phyloP scores from a whole-genome alignment of 148 eudicot species.

The Polygonum maritimum region DNA sequence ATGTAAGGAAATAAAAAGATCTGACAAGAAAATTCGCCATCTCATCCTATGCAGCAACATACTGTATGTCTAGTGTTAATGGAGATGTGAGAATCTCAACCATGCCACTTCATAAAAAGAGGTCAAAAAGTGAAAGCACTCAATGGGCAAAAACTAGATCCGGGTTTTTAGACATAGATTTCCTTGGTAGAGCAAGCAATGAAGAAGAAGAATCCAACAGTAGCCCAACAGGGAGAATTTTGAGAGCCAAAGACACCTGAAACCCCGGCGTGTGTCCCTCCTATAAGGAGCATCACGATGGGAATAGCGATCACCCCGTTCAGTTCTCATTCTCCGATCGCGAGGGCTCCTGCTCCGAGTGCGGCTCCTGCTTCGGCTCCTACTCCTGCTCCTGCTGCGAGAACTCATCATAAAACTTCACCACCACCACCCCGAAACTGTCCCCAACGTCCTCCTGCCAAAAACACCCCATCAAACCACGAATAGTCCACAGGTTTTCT shows the following conservation, averaged over 20 bases:
- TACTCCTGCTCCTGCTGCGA: conserved; percentile 45
- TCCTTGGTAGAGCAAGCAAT: neutral
- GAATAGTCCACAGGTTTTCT: conserved; percentile 13
- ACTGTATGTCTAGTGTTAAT: neutral
- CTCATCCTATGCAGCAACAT: neutral
- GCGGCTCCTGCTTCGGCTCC: conserved; percentile 43
- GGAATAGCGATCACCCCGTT: conserved; percentile 37
- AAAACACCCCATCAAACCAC: conserved; percentile 38
- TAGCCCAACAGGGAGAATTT: conserved; percentile 12
- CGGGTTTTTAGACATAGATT: neutral
- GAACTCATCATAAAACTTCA: conserved; percentile 50
- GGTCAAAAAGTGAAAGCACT: neutral
- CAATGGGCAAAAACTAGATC: neutral
- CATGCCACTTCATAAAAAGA: neutral
- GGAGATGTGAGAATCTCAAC: neutral
- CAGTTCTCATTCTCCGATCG: conserved; percentile 72
- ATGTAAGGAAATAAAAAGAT: neutral
- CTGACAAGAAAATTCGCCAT: neutral
- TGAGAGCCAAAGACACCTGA: conserved; percentile 71
- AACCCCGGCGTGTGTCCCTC: conserved; percentile 78
- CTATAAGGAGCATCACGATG: conserved; percentile 92
- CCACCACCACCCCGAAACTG: conserved; percentile 53
- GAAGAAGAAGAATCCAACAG: neutral
- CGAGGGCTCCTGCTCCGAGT: conserved; percentile 88
- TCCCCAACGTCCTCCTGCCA: conserved; percentile 37